phyloP scores from a whole-genome alignment of 2,329 filamentous ascomycete species.

The Chalara sp. region DNA sequence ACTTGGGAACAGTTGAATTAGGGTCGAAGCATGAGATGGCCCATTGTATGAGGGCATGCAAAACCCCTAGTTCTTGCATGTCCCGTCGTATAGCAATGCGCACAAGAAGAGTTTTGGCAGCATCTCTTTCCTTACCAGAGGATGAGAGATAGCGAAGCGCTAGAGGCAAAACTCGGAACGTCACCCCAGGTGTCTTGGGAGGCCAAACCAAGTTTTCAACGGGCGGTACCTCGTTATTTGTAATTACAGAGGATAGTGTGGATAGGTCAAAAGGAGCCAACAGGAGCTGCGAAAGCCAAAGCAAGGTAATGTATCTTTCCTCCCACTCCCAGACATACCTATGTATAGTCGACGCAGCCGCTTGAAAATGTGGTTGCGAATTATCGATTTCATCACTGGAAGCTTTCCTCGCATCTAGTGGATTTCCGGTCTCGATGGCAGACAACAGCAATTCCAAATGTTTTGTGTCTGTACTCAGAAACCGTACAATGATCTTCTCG shows the following conservation, averaged over 20 bases:
- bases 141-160: constrained; percentile 65
- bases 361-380: background rate
- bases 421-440: constrained; percentile 55
- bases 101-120: constrained; percentile 76
- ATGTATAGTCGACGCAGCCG: background rate
- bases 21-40: constrained; percentile 52
- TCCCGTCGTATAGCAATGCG: constrained; percentile 77
- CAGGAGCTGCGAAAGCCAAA: constrained; percentile 81
- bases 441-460: constrained; percentile 75
- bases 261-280: constrained; percentile 85
- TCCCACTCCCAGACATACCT: constrained; percentile 62
- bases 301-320: constrained; percentile 76
- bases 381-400: background rate
- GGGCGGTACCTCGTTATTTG: constrained; percentile 38
- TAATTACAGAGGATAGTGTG: constrained; percentile 65
- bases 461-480: constrained; percentile 83
- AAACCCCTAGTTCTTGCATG: constrained; percentile 72
- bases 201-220: constrained; percentile 50
- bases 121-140: constrained; percentile 82
- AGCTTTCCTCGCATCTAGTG: background rate
- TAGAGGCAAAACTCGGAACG: constrained; percentile 62
- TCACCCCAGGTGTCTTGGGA: constrained; percentile 58
- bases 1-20: constrained; percentile 25
- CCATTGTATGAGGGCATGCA: constrained; percentile 64
- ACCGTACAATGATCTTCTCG: constrained; percentile 84